Percentiles rank a stretch among this genome's conserved stretches.
Conservation (phyloP, 345 rosid species). For the Salix viminalis region DNA sequence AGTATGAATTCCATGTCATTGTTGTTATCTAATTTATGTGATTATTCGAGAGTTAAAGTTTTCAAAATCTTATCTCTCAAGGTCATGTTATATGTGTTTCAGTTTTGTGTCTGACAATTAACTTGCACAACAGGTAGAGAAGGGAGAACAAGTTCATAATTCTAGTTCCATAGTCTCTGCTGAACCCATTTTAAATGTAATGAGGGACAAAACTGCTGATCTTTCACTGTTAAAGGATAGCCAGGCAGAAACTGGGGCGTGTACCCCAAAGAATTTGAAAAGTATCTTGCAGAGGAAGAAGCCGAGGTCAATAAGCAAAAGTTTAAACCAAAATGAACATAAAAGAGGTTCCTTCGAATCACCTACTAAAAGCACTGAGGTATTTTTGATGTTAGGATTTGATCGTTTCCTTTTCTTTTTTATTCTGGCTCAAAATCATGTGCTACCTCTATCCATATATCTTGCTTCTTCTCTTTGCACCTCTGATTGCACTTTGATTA, state of each 20-base stretch:
- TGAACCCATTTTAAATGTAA: constrained; percentile 37
- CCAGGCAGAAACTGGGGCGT: constrained; percentile 16
- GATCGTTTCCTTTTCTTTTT: not conserved
- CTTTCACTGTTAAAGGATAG: constrained; percentile 23
- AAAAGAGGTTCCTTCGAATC: constrained; percentile 22
- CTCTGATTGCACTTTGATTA: not conserved
- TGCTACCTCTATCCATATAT: not conserved
- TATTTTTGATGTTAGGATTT: constrained; percentile 10
- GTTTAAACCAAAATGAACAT: constrained; percentile 25
- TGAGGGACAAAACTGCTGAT: constrained; percentile 21
- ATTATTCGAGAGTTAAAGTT: not conserved
- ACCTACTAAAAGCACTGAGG: constrained; percentile 35
- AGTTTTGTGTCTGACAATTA: not conserved
- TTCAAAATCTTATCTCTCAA: not conserved
- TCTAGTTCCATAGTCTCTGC: constrained; percentile 27
- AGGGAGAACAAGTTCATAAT: constrained; percentile 24
- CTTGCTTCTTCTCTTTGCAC: not conserved
- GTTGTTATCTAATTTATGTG: not conserved
- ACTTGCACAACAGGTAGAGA: constrained; percentile 38
- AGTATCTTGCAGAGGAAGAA: constrained; percentile 18
- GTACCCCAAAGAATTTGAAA: constrained; percentile 19
- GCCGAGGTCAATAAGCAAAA: constrained; percentile 12
- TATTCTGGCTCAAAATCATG: not conserved
- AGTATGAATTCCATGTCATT: not conserved
- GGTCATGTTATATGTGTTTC: not conserved